Conservation (phyloP, 2,329 filamentous ascomycete species). For the Trichoderma lentiforme region DNA sequence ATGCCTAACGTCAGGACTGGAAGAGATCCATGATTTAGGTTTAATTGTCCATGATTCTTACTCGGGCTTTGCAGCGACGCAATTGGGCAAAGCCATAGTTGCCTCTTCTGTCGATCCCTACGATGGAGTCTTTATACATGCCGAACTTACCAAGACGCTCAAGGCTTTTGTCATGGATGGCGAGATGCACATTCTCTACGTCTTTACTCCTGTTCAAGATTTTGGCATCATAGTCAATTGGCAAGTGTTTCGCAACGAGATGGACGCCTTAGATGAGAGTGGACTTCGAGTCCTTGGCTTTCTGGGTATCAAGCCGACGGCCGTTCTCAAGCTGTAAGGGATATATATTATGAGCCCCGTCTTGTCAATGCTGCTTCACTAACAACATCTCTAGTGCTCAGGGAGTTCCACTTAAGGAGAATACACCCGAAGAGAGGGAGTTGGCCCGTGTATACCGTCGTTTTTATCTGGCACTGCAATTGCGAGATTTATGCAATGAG, state of each 20-base stretch:
- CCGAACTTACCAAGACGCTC: conserved; percentile 64
- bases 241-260: conserved; percentile 67
- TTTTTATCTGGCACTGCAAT: conserved; percentile 71
- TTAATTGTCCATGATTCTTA: conserved; percentile 52
- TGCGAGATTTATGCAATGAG: conserved; percentile 78
- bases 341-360: neutral
- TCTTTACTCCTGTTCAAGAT: conserved; percentile 69
- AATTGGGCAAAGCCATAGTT: conserved; percentile 67
- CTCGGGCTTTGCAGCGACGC: conserved; percentile 58
- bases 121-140: conserved; percentile 69
- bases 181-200: conserved; percentile 76
- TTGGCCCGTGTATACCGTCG: conserved; percentile 63
- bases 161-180: conserved; percentile 75
- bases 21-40: conserved; percentile 52
- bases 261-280: conserved; percentile 68
- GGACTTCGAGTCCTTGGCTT: conserved; percentile 65
- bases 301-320: conserved; percentile 64
- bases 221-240: conserved; percentile 60
- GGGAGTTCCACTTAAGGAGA: conserved; percentile 62
- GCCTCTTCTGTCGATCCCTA: conserved; percentile 70
- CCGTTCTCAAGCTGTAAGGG: conserved; percentile 63
- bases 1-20: conserved; percentile 57
- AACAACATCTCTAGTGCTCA: conserved; percentile 51
- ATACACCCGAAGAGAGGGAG: conserved; percentile 57
- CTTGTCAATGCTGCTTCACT: neutral